phyloP scores from a whole-genome alignment of 2,329 filamentous ascomycete genomes.

The Alternaria angustiovoidea region DNA sequence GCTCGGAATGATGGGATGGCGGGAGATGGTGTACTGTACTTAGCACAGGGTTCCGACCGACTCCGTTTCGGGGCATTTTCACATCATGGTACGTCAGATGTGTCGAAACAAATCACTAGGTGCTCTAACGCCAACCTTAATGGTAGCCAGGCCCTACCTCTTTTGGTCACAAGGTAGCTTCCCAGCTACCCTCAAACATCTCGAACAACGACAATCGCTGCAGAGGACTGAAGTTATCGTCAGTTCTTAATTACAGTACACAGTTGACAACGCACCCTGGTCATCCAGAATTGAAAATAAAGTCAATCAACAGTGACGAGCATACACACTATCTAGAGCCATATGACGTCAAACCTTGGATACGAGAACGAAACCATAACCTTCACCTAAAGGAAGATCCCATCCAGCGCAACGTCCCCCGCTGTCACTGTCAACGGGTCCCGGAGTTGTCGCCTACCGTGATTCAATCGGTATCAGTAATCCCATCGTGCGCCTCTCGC shows the following conservation, averaged over 20 bases:
- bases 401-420: slow-evolving; percentile 10
- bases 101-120: slow-evolving; percentile 12
- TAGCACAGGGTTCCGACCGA: slow-evolving; percentile 1
- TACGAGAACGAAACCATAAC: not conserved
- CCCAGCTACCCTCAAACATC: slow-evolving; percentile 3
- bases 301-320: not conserved
- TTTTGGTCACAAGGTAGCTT: not conserved
- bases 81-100: slow-evolving; percentile 17
- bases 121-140: slow-evolving; percentile 13
- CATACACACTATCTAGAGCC: not conserved
- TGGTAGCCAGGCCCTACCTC: not conserved
- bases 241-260: not conserved
- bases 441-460: not conserved
- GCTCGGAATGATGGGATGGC: not conserved
- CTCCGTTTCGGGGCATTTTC: slow-evolving; percentile 10
- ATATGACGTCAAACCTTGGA: not conserved
- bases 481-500: not conserved
- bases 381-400: not conserved
- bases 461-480: not conserved
- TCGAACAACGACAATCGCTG: slow-evolving; percentile 7
- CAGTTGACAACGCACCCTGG: not conserved
- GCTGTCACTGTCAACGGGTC: slow-evolving; percentile 8
- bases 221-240: not conserved
- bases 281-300: not conserved
- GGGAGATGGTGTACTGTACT: not conserved